phyloP scores from a whole-genome alignment of 805 yeast genomes.

The Tetrapisispora namnaoensis region DNA sequence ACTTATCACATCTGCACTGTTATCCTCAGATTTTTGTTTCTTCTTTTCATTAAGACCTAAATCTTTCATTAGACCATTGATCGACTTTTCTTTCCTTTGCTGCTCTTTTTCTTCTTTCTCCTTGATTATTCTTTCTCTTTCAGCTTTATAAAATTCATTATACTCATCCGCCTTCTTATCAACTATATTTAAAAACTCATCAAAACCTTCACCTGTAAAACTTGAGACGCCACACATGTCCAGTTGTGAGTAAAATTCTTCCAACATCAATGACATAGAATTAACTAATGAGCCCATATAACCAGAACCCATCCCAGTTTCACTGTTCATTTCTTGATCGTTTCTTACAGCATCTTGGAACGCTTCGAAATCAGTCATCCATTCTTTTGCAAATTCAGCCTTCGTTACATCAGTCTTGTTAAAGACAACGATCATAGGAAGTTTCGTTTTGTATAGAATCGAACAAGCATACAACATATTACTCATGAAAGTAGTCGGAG shows the following conservation, averaged over 20 bases:
- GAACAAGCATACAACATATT: constrained; percentile 98
- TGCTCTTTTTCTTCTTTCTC: constrained; percentile 71
- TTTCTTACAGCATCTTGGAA: constrained; percentile 71
- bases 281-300: constrained; percentile 91
- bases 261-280: constrained; percentile 92
- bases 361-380: constrained; percentile 95
- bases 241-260: constrained; percentile 86
- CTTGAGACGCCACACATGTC: constrained; percentile 92
- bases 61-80: constrained; percentile 74
- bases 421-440: constrained; percentile 94
- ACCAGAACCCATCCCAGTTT: constrained; percentile 52
- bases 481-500: constrained; percentile 95
- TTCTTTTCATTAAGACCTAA: constrained; percentile 45
- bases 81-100: constrained; percentile 56
- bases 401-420: constrained; percentile 86
- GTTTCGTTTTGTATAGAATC: constrained; percentile 85
- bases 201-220: constrained; percentile 89
- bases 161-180: constrained; percentile 84
- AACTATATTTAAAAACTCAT: constrained; percentile 76
- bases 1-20: constrained; percentile 44
- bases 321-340: constrained; percentile 56
- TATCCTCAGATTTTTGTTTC: constrained; percentile 32
- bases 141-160: constrained; percentile 70
- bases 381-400: constrained; percentile 80
- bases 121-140: constrained; percentile 71